Conservation (phyloP, 148 eudicot species). For the Persicaria maculosa region DNA sequence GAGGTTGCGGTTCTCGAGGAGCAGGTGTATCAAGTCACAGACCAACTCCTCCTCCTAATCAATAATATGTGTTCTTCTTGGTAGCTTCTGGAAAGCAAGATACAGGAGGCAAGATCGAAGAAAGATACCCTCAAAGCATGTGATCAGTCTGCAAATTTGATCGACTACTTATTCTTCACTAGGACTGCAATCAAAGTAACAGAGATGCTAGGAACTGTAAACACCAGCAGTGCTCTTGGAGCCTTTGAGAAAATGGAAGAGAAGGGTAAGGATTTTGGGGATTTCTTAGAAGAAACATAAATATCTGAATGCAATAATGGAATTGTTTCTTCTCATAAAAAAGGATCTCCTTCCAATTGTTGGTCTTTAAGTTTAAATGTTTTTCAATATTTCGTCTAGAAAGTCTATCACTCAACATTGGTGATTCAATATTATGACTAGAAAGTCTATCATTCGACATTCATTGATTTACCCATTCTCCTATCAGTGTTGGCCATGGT, state of each 20-base stretch:
- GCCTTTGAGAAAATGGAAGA: conserved; percentile 99
- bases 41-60: background rate
- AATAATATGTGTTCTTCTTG: conserved; percentile 12
- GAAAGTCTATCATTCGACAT: background rate
- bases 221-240: conserved; percentile 91
- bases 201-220: conserved; percentile 93
- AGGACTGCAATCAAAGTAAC: conserved; percentile 94
- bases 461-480: background rate
- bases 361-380: background rate
- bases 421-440: no score
- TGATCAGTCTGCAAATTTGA: conserved; percentile 96
- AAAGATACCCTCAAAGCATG: conserved; percentile 97
- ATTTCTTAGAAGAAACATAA: background rate
- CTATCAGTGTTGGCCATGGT: conserved; percentile 80
- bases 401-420: no score
- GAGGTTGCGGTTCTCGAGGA: no score
- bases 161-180: conserved; percentile 8
- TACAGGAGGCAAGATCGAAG: conserved; percentile 90
- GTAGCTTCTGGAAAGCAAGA: conserved; percentile 95
- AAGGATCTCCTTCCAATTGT: background rate
- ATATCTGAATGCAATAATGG: background rate
- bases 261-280: conserved; percentile 42
- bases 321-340: background rate
- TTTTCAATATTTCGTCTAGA: background rate
- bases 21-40: background rate